Evolutionary conservation across 2,329 filamentous ascomycete species (phyloP).

Genomic region (Pseudogymnoascus sp.): DNA sequence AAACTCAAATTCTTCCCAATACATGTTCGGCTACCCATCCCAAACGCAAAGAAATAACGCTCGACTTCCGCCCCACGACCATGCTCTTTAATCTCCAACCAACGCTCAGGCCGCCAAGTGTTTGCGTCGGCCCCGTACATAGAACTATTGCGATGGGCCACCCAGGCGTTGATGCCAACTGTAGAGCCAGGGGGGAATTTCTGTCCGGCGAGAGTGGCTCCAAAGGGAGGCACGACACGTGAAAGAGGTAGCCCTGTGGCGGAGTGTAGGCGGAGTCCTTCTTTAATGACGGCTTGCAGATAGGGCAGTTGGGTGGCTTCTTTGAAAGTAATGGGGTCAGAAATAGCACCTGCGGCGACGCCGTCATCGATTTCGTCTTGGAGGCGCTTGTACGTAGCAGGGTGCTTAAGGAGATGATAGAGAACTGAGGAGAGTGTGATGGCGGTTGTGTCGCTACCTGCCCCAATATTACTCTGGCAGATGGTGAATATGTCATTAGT

Average conservation of each 20-base stretch:
- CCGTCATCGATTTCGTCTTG: slow-evolving; percentile 31
- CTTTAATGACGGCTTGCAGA: slow-evolving; percentile 28
- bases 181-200: slow-evolving; percentile 35
- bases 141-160: slow-evolving; percentile 34
- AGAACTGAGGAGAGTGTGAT: slow-evolving; percentile 27
- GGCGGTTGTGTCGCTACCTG: slow-evolving; percentile 32
- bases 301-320: slow-evolving; percentile 21
- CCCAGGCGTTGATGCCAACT: slow-evolving; percentile 37
- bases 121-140: slow-evolving; percentile 38
- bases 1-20: slow-evolving; percentile 37
- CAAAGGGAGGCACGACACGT: slow-evolving; percentile 38
- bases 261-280: slow-evolving; percentile 34
- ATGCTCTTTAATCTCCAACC: slow-evolving; percentile 28
- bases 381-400: slow-evolving; percentile 27
- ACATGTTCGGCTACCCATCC: slow-evolving; percentile 35
- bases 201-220: slow-evolving; percentile 33
- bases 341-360: slow-evolving; percentile 8
- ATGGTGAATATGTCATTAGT: slow-evolving; percentile 25
- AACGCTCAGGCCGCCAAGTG: slow-evolving; percentile 38
- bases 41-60: slow-evolving; percentile 26
- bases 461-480: slow-evolving; percentile 20
- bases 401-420: slow-evolving; percentile 24
- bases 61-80: slow-evolving; percentile 11
- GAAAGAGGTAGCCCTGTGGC: slow-evolving; percentile 42
- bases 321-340: slow-evolving; percentile 20